Percentiles rank a stretch among this genome's conserved stretches.
These are phyloP conservation scores for Suhomyces taliae DNA, from an alignment of 1,139 yeast genomes.

Conservation along the genomic window DNA sequence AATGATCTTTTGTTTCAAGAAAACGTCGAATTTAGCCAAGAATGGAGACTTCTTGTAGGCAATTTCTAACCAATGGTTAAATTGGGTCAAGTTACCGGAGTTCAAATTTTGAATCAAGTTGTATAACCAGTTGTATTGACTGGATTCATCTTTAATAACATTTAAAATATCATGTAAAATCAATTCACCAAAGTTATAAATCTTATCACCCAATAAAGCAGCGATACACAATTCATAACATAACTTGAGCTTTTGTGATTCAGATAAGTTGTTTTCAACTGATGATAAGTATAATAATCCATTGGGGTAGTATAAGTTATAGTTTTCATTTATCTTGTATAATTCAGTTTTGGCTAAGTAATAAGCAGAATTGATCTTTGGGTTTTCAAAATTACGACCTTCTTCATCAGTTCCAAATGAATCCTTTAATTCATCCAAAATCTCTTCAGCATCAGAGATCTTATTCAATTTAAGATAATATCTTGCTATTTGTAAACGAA, in stretches of 20 bases:
- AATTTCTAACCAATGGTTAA: conserved; percentile 48
- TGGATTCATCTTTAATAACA: conserved; percentile 43
- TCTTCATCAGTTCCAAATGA: conserved; percentile 36
- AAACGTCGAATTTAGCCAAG: conserved; percentile 58
- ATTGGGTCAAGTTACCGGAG: conserved; percentile 69
- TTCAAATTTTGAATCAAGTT: conserved; percentile 70
- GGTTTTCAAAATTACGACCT: conserved; percentile 53
- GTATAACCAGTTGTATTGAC: conserved; percentile 70
- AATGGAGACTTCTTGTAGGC: conserved; percentile 53
- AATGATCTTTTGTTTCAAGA: conserved; percentile 86
- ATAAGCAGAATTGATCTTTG: conserved; percentile 77
- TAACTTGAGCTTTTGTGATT: conserved; percentile 33
- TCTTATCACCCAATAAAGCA: conserved; percentile 87
- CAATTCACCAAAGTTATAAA: conserved; percentile 94
- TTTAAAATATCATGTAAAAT: conserved; percentile 82
- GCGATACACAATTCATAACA: conserved; percentile 84
- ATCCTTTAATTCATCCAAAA: conserved; percentile 61
- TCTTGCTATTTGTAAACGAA: conserved; percentile 78
- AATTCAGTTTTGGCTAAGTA: conserved; percentile 80
- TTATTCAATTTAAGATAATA: conserved; percentile 60
- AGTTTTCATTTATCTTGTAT: conserved; percentile 73
- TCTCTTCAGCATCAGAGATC: conserved; percentile 62
- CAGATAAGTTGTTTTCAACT: conserved; percentile 37
- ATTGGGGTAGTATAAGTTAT: conserved; percentile 73
- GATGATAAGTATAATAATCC: conserved; percentile 52